Evolutionary conservation across 768 basidiomycete species (phyloP), one percentile per base, ranked within the genome.

Genomic region (Rhizopogon vesiculosus): DNA sequence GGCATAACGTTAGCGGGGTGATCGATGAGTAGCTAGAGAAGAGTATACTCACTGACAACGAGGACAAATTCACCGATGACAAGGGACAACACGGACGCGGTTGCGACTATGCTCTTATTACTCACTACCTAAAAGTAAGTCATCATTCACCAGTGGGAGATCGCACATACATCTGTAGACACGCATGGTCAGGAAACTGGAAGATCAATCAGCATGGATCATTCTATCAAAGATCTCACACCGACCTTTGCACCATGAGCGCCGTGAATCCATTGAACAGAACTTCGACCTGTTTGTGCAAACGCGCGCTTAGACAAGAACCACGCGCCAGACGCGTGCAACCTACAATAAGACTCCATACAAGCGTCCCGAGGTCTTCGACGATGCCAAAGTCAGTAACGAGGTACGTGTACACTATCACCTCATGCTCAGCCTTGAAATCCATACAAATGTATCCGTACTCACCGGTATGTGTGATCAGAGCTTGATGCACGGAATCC

Each of bases 401-500:
- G 4, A 76, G 60, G 60, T 82, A 83, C 5, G 69, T 70, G 54
- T 82, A 83, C 19, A 76, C 81, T 83, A 39, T 13, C 22, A 39
- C 22, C 22, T 5, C 18, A n/a, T 51, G 59, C 25, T 61, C 29
- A 49, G 43, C 19, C 29, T 7, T 25, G 39, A 46, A n/a, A 35
- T 1, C 10, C 2, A 1, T 1, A 3, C 13, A 9, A 10, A 7
- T 33, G 22, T 7, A 41, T 46, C 5, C 12, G 18, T 1, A 61
- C 70, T 50, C 62, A 77, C 83, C 64, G 3, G 76, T 72, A 56
- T 85, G 81, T 0, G 78, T 74, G 55, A 85, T 81, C 29, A 84
- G 63, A 1, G 66, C 71, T 60, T 85, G 83, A 57, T 84, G 81
- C 0, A 76, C 57, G 0, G 79, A 80, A 57, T 85, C 83, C 49